Conservation (phyloP, 2,329 filamentous ascomycete species). For the Sporothrix inflata region DNA sequence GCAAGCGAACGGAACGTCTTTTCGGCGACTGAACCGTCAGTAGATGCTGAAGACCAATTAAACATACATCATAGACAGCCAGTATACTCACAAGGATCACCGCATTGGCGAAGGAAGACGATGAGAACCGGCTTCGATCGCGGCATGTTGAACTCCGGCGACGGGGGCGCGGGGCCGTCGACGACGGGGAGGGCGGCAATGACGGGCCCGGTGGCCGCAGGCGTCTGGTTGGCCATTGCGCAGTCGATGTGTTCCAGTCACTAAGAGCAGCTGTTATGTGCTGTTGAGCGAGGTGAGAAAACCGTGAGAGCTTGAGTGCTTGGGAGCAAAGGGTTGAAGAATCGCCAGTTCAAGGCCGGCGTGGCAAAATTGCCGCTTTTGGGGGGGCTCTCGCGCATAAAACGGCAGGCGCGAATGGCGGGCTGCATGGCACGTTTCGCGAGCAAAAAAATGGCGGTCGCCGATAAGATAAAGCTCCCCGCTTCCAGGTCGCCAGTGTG, state of each 20-base stretch:
- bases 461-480: conserved; percentile 31
- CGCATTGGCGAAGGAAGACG: conserved; percentile 72
- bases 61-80: background rate
- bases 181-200: conserved; percentile 53
- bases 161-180: conserved; percentile 59
- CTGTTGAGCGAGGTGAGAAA: background rate
- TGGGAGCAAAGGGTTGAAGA: background rate
- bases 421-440: conserved; percentile 4
- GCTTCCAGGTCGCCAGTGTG: background rate
- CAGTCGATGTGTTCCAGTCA: background rate
- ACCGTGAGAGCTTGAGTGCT: background rate
- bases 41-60: background rate
- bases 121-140: conserved; percentile 62
- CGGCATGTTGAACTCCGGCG: conserved; percentile 56
- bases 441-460: background rate
- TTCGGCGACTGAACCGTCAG: conserved; percentile 61
- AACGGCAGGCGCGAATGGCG: conserved; percentile 12
- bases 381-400: background rate
- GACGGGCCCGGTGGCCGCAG: conserved; percentile 37
- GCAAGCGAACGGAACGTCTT: conserved; percentile 64
- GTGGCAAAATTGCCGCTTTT: conserved; percentile 20
- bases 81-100: conserved; percentile 66
- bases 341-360: background rate
- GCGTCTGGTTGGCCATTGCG: conserved; percentile 33
- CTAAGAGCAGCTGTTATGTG: background rate